A percentile compares a stretch with the other conserved stretches of the same genome.
These are phyloP conservation scores for Penicillium carneum DNA, from an alignment of 2,329 filamentous ascomycete species.

Conservation along the genomic window DNA sequence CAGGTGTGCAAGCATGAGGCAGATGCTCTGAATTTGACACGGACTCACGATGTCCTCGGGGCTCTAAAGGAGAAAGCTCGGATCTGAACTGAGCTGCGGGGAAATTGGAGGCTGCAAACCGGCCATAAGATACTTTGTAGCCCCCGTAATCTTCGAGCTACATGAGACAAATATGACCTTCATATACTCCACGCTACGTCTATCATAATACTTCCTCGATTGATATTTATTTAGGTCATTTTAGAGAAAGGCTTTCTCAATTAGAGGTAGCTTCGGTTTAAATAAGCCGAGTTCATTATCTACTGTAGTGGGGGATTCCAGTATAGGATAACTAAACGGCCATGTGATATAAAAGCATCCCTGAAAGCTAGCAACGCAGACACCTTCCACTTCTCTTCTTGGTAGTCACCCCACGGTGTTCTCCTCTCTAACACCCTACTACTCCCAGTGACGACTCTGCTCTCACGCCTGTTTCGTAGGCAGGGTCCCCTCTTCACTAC, in stretches of 20 bases:
- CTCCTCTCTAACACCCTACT: too few species aligned
- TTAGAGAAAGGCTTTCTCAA: too few species aligned
- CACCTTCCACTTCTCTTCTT: too few species aligned
- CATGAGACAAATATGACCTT: background rate
- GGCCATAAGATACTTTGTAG: background rate
- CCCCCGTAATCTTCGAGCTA: background rate
- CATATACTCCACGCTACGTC: background rate
- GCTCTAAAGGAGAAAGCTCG: slow-evolving; percentile 28
- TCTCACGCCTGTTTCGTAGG: too few species aligned
- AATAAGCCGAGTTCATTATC: background rate
- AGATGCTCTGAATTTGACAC: slow-evolving; percentile 33
- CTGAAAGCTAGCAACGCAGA: too few species aligned
- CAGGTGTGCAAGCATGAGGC: slow-evolving; percentile 36
- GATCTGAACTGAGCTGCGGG: slow-evolving; percentile 22
- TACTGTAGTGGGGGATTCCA: too few species aligned
- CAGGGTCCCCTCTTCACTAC: too few species aligned
- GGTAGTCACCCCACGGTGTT: too few species aligned
- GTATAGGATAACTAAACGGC: too few species aligned
- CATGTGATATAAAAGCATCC: too few species aligned
- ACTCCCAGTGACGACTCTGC: too few species aligned
- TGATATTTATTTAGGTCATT: background rate
- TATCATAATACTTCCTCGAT: background rate
- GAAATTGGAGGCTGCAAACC: background rate
- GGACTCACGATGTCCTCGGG: slow-evolving; percentile 34
- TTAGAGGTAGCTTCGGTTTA: background rate